Conservation (phyloP, 108 stramenopile species). For the Discostella stelligeroides region DNA sequence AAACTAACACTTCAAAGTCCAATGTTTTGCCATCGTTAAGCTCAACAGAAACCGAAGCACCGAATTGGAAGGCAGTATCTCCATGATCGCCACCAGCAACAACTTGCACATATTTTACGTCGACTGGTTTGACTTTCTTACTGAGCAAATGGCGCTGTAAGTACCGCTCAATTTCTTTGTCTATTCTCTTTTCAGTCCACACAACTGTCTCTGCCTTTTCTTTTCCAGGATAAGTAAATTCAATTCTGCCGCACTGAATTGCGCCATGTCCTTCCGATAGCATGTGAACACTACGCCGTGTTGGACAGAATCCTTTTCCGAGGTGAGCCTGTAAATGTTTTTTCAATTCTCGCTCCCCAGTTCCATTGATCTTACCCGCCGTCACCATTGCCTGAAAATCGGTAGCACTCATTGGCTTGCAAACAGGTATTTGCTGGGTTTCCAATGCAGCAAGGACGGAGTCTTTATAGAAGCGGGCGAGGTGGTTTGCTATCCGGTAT, state of each 20-base stretch:
- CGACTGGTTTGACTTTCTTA: background rate
- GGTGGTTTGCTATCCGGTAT: background rate
- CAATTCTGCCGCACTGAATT: background rate
- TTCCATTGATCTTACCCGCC: background rate
- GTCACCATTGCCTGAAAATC: background rate
- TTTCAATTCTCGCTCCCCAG: constrained; percentile 2
- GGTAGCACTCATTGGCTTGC: background rate
- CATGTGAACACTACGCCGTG: constrained; percentile 6
- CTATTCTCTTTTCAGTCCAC: background rate
- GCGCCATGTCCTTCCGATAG: constrained; percentile 5
- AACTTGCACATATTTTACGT: background rate
- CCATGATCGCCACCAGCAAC: constrained; percentile 1
- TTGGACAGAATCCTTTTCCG: constrained; percentile 5
- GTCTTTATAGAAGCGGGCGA: background rate
- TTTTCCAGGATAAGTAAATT: constrained; percentile 5
- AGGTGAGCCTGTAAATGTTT: constrained; percentile 4
- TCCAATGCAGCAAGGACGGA: background rate
- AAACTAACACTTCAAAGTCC: constrained; percentile 1
- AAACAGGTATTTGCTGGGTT: background rate
- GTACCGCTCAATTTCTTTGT: background rate
- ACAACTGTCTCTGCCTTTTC: background rate
- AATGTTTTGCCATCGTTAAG: background rate
- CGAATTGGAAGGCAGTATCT: background rate
- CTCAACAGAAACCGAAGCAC: background rate
- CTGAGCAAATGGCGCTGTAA: constrained; percentile 3